Percentiles rank a stretch among this genome's conserved stretches.
These are phyloP conservation scores for Rhizopus microsporus DNA, from an alignment of 371 early-diverging fungal species.

Conservation along the genomic window DNA sequence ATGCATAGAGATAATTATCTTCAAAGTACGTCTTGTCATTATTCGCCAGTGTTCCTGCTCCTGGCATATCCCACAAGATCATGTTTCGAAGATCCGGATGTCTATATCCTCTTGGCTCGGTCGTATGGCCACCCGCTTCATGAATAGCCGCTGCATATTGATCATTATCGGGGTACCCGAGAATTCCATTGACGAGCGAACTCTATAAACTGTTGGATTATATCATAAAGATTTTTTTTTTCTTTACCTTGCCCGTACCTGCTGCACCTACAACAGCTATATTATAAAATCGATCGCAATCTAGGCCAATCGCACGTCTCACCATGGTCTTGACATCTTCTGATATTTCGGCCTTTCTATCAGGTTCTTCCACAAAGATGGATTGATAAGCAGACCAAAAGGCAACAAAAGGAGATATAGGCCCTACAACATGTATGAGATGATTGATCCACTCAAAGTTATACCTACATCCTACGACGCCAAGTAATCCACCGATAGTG, in stretches of 20 bases:
- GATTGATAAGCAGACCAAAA: slow-evolving; percentile 43
- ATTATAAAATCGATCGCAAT: slow-evolving; percentile 49
- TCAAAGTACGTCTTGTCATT: slow-evolving; percentile 43
- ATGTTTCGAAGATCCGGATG: slow-evolving; percentile 45
- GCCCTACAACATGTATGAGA: slow-evolving; percentile 27
- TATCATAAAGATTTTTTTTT: slow-evolving; percentile 3
- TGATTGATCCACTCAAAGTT: not conserved
- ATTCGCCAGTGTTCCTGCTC: slow-evolving; percentile 37
- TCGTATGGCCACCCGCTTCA: slow-evolving; percentile 15
- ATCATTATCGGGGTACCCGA: slow-evolving; percentile 43
- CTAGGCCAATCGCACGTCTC: slow-evolving; percentile 37
- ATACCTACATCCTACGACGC: slow-evolving; percentile 50
- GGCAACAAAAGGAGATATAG: slow-evolving; percentile 49
- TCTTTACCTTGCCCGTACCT: slow-evolving; percentile 49
- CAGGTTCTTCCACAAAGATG: slow-evolving; percentile 39
- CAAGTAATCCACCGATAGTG: slow-evolving; percentile 46
- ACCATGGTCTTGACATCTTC: slow-evolving; percentile 33
- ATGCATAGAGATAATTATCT: slow-evolving; percentile 46
- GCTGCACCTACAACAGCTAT: slow-evolving; percentile 48
- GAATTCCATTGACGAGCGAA: slow-evolving; percentile 47
- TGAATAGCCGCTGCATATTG: slow-evolving; percentile 40
- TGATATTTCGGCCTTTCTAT: slow-evolving; percentile 29
- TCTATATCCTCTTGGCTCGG: slow-evolving; percentile 40
- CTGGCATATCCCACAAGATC: slow-evolving; percentile 55
- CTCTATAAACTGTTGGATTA: slow-evolving; percentile 23